Evolutionary conservation across 306 rosid genomes (phyloP), one percentile per base, ranked within the genome.

Genomic region (Ziziphus jujuba): DNA sequence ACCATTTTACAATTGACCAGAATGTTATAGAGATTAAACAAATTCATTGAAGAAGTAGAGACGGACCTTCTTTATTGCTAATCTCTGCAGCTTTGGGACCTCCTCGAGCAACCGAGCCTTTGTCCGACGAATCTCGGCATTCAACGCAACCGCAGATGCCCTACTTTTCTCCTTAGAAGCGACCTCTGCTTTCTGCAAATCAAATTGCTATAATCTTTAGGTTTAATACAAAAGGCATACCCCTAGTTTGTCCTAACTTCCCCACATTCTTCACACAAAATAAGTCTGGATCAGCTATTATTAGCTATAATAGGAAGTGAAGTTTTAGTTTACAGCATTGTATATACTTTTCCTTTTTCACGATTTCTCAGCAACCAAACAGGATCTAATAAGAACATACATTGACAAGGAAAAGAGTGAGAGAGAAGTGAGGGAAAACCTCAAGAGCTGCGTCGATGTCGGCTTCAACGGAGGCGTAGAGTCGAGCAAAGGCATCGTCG

Each of bases 111-210:
- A 84, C 50, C 96, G 77, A 74, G 96, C 87, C 77, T 95, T 95
- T 17, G 90, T 90, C 51, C 97, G 91, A 75, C 99, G 99, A 85
- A 95, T 84, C 89, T 95, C 99, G 1, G 97, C 97, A 87, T 90
- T 95, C 87, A 95, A 48, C 16, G 97, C 96, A 65, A 90, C 99
- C 7, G 86, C 85, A 40, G 99, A 87, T 17, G 99, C 99, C 77
- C 82, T 88, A 25, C 72, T 91, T 74, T 85, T 95, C 77, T 95
- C 99, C 72, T 84, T 88, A 7, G 96, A 82, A 77, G 95, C 99
- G 9, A 72, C 68, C 72, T 87, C 99, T 43, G 99, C 95, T 95
- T 95, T 95, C 99, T 95, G 63, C 83, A 85, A 21, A 84, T 57
- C 21, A 77, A 47, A 63, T 1, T 55, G 49, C 59, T 59, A 21